Base-by-base conservation (phyloP, 805 yeast species). In the Candida sakaeoensis region DNA sequence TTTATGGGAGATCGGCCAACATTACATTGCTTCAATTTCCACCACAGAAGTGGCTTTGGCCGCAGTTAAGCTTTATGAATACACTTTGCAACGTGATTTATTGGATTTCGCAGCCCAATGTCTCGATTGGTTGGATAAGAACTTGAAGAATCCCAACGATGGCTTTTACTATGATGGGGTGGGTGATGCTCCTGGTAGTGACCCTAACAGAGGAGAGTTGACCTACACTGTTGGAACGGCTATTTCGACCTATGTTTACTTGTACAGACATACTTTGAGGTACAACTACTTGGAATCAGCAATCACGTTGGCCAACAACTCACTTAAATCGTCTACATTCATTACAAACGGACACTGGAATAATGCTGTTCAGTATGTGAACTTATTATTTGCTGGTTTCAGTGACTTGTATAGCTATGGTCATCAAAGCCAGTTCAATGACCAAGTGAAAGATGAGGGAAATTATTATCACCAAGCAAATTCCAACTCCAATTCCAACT, bases 11-110 rank as follows among this genome's bases (percentile, higher is more conserved):
- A 49, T 49, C 29, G 39, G 49, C 3, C 42, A 38, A 8, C 43
- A 41, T n/a, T 59, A 59, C 33, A 44, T 57, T 17, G 59, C 64
- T 8, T 55, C 64, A 12, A 59, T 59, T 27, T 57, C 63, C 5
- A 54, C 60, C 7, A 47, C 51, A 10, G 64, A 59, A 41, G 54
- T 57, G 1, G 62, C 59, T 4, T 47, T 59, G 23, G 60, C 61
- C 8, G 59, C 63, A 3, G 44, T 52, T 9, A 43, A 47, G 31
- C 28, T 58, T 5, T 54, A 51, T 40, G 46, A 42, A 27, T 27
- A 45, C 15, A 49, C 45, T n/a, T 25, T 44, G 3, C 51, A 55
- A 29, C 21, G 26, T 4, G 37, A 32, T 7, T 43, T 47, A 21
- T 18, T 55, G 7, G 24, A 16, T 1, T 59, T 52, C 35, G 49